Conservation (phyloP, 176 grass and related monocot genomes). For the Musa schizocarpa region DNA sequence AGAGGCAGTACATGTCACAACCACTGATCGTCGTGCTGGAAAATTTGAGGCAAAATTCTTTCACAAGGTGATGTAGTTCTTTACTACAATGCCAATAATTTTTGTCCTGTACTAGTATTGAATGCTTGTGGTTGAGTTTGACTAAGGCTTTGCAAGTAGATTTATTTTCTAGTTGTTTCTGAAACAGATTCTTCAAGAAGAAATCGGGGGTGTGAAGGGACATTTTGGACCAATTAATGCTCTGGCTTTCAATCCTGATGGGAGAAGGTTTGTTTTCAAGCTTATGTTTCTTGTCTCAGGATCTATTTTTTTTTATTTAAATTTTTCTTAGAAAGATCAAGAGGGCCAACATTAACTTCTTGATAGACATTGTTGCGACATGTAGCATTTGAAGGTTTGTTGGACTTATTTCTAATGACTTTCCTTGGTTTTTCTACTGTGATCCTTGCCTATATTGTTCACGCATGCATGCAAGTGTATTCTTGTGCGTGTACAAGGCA, state of each 20-base stretch:
- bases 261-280: slow-evolving; percentile 46
- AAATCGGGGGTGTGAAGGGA: slow-evolving; percentile 94
- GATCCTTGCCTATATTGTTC: too few species aligned
- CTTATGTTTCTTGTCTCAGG: not conserved
- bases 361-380: too few species aligned
- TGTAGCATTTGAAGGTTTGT: too few species aligned
- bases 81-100: not conserved
- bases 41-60: slow-evolving; percentile 97
- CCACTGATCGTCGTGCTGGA: slow-evolving; percentile 61
- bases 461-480: too few species aligned
- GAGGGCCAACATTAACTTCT: not conserved
- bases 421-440: too few species aligned
- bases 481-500: too few species aligned
- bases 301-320: not conserved
- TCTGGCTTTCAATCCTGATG: slow-evolving; percentile 85
- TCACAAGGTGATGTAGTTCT: slow-evolving; percentile 40
- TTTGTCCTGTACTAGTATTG: not conserved
- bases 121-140: not conserved
- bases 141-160: slow-evolving; percentile 4
- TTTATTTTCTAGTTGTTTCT: not conserved
- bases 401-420: too few species aligned
- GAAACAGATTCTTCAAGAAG: slow-evolving; percentile 71
- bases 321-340: not conserved
- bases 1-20: slow-evolving; percentile 75
- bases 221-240: slow-evolving; percentile 94